phyloP scores from a whole-genome alignment of 208 protist species.

The Trypanosomatidae sp. region DNA sequence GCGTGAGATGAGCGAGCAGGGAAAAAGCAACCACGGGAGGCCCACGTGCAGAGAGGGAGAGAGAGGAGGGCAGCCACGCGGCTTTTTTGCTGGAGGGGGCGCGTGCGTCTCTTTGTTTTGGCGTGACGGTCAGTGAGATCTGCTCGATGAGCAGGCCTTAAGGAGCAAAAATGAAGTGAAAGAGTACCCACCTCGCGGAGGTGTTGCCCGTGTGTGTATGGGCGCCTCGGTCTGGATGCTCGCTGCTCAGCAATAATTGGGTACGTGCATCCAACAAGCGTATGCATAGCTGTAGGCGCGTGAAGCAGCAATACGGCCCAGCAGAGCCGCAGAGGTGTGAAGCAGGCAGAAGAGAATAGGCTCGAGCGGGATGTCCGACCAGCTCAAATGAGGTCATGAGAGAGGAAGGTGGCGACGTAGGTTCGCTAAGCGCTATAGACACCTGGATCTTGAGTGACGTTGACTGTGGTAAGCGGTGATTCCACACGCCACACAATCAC shows the following conservation, averaged over 20 bases:
- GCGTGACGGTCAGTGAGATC: neutral
- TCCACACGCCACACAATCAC: neutral
- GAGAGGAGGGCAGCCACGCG: neutral
- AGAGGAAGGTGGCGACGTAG: neutral
- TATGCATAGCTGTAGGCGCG: neutral
- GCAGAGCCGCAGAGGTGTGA: neutral
- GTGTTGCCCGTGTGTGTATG: neutral
- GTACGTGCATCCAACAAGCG: neutral
- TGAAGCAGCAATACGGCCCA: neutral
- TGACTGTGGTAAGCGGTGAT: neutral
- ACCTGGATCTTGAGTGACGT: neutral
- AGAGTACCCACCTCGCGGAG: neutral
- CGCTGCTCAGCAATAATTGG: neutral
- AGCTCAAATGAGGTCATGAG: neutral
- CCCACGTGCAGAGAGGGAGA: neutral
- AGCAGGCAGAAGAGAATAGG: neutral
- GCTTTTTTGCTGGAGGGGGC: neutral
- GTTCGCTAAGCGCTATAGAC: neutral
- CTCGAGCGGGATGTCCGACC: neutral
- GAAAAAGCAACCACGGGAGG: too few species aligned
- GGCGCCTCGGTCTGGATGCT: neutral
- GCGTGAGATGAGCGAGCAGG: neutral
- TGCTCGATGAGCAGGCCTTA: too few species aligned
- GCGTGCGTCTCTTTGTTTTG: neutral
- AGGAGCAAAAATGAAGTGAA: neutral